phyloP scores from a whole-genome alignment of 1,284 basidiomycete genomes.

The Pseudozyma sp. region DNA sequence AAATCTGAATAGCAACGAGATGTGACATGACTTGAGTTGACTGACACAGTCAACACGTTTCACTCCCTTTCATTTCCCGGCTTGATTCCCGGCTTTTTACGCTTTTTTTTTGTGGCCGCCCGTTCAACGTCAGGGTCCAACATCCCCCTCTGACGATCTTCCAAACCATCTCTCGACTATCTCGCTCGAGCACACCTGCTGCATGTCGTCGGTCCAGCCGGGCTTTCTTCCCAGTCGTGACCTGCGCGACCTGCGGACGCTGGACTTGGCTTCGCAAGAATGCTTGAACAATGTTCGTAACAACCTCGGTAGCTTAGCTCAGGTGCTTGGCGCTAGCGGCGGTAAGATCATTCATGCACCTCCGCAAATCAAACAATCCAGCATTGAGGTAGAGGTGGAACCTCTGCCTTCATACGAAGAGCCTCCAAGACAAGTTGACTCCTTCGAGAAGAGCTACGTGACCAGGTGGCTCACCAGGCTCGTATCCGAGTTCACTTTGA shows the following conservation, averaged over 20 bases:
- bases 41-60: too few species aligned
- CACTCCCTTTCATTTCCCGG: too few species aligned
- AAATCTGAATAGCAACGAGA: too few species aligned
- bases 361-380: not conserved
- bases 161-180: not conserved
- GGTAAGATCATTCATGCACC: conserved; percentile 25
- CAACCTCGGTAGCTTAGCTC: conserved; percentile 33
- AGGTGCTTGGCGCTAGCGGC: conserved; percentile 32
- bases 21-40: too few species aligned
- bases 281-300: conserved; percentile 12
- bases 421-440: conserved; percentile 26
- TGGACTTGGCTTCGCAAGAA: conserved; percentile 23
- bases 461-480: conserved; percentile 47
- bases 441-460: conserved; percentile 41
- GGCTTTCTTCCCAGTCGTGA: conserved; percentile 52
- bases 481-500: conserved; percentile 36
- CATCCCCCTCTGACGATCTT: not conserved
- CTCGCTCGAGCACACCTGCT: conserved; percentile 4
- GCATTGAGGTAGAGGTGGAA: not conserved
- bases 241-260: conserved; percentile 35
- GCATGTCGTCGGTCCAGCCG: conserved; percentile 15
- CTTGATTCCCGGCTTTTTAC: too few species aligned
- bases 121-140: too few species aligned
- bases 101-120: too few species aligned
- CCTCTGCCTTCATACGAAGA: conserved; percentile 17